A percentile compares a stretch with the other conserved stretches of the same genome.
Conservation (phyloP, 176 grass and related monocot species). For the Rhynchospora pubera region DNA sequence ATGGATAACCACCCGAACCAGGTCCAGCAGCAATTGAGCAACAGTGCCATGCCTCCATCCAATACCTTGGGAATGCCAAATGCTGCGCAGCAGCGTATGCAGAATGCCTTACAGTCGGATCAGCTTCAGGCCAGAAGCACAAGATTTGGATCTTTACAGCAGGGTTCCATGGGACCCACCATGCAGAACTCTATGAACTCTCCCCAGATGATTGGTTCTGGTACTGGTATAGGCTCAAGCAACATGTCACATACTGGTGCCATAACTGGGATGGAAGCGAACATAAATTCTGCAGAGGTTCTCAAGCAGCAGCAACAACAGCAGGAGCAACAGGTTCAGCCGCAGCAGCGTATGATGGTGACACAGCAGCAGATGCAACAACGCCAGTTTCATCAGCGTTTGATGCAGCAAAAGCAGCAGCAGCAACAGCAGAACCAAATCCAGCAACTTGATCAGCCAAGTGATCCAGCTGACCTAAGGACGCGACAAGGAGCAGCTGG, state of each 20-base stretch:
- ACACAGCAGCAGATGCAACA: conserved; percentile 32
- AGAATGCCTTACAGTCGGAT: conserved; percentile 45
- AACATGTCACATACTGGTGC: conserved; percentile 24
- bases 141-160: conserved; percentile 65
- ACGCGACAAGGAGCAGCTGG: conserved; percentile 47
- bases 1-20: conserved; percentile 52
- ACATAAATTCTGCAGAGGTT: conserved; percentile 49
- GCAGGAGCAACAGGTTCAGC: conserved; percentile 48
- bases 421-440: conserved; percentile 48
- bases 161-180: conserved; percentile 34
- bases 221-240: conserved; percentile 21
- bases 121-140: conserved; percentile 40
- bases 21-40: conserved; percentile 42
- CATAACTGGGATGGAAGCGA: conserved; percentile 48
- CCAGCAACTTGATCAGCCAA: conserved; percentile 55
- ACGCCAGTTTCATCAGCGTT: conserved; percentile 40
- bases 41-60: conserved; percentile 32
- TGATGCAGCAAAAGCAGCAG: conserved; percentile 52
- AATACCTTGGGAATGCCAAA: conserved; percentile 52
- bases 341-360: conserved; percentile 46
- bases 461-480: conserved; percentile 59
- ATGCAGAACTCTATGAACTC: conserved; percentile 24
- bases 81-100: conserved; percentile 42
- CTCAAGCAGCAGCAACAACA: conserved; percentile 70
- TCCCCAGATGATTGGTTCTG: conserved; percentile 40